phyloP scores from a whole-genome alignment of 2,329 filamentous ascomycete species.

The Sphaerostilbella broomeana region DNA sequence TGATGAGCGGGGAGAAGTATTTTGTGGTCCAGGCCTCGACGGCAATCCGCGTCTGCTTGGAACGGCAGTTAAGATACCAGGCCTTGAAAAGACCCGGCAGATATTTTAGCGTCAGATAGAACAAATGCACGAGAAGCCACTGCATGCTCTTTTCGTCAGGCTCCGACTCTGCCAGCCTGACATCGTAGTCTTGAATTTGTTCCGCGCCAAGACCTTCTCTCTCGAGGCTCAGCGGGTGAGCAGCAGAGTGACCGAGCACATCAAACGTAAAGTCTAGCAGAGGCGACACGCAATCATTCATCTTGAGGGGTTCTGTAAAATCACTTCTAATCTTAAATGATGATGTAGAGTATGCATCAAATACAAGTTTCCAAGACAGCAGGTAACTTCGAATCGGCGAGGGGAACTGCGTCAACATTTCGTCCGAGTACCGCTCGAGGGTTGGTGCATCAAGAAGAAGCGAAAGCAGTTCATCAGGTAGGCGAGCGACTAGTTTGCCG shows the following conservation, averaged over 20 bases:
- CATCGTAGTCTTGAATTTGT: conserved; percentile 49
- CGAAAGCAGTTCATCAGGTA: conserved; percentile 81
- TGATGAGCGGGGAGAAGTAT: conserved; percentile 67
- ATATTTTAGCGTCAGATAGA: conserved; percentile 73
- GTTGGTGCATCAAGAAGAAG: conserved; percentile 74
- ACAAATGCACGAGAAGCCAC: conserved; percentile 79
- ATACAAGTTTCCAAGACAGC: conserved; percentile 82
- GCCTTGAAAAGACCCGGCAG: conserved; percentile 70
- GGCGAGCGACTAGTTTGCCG: conserved; percentile 47
- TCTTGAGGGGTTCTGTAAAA: conserved; percentile 73
- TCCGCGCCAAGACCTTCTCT: conserved; percentile 54
- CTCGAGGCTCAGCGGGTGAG: conserved; percentile 67
- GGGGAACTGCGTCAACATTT: conserved; percentile 62
- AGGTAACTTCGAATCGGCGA: conserved; percentile 70
- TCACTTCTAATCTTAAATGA: conserved; percentile 77
- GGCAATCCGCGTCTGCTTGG: conserved; percentile 70
- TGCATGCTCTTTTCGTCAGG: conserved; percentile 67
- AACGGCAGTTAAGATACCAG: conserved; percentile 80
- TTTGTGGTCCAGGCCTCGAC: conserved; percentile 82
- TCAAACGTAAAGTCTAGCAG: conserved; percentile 78
- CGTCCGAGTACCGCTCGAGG: conserved; percentile 58
- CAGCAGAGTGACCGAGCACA: conserved; percentile 71
- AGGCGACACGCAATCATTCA: conserved; percentile 59
- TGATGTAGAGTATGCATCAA: conserved; percentile 73
- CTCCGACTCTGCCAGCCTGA: conserved; percentile 49